These are phyloP conservation scores for Penicillium paneum DNA, from an alignment of 2,329 filamentous ascomycete species.

Conservation along the genomic window DNA sequence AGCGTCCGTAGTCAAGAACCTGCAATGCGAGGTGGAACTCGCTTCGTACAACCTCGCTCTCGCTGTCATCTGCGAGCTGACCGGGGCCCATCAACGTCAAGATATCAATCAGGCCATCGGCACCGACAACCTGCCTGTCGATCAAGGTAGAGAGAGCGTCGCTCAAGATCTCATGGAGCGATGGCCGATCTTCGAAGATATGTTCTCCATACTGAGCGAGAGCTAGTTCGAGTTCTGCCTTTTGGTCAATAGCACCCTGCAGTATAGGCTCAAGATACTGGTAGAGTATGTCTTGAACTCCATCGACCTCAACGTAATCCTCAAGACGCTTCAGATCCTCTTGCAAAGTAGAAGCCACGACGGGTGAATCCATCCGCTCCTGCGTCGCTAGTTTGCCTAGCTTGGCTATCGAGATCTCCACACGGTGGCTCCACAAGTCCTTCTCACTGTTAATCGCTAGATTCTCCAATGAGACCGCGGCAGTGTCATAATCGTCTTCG, in stretches of 20 bases:
- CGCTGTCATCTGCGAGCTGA: constrained; percentile 45
- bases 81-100: constrained; percentile 72
- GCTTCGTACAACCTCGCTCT: constrained; percentile 49
- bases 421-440: constrained; percentile 88
- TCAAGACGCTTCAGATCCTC: constrained; percentile 55
- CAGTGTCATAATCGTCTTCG: constrained; percentile 71
- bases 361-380: constrained; percentile 28
- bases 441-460: constrained; percentile 70
- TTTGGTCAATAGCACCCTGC: constrained; percentile 70
- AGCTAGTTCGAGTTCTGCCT: constrained; percentile 72
- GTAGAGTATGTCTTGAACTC: constrained; percentile 76
- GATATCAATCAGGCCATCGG: constrained; percentile 56
- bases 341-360: constrained; percentile 39
- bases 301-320: constrained; percentile 64
- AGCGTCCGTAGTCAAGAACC: constrained; percentile 52
- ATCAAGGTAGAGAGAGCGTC: constrained; percentile 68
- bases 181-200: constrained; percentile 57
- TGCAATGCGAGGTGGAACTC: constrained; percentile 74
- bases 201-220: constrained; percentile 63
- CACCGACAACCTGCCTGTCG: constrained; percentile 63
- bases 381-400: constrained; percentile 68
- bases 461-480: constrained; percentile 66
- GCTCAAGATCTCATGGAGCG: constrained; percentile 68
- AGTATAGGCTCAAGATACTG: constrained; percentile 67
- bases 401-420: constrained; percentile 86